Conservation (phyloP, 331 rosid species). For the Pyrus hybrid region DNA sequence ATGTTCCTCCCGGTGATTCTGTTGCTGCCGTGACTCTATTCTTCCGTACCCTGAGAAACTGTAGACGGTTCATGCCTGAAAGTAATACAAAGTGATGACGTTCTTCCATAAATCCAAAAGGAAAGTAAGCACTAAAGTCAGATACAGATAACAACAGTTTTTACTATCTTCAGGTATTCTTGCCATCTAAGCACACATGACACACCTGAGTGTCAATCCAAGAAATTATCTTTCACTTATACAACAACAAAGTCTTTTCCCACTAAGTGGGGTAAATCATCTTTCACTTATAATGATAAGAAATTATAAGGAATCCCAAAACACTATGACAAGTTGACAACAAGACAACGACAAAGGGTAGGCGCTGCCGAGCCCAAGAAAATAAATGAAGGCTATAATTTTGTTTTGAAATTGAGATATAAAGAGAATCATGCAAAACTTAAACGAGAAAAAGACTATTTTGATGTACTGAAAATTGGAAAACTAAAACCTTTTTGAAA, state of each 20-base stretch:
- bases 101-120: not conserved
- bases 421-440: not conserved
- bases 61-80: not conserved
- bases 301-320: not conserved
- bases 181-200: not conserved
- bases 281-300: not conserved
- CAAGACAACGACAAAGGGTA: no score
- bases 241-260: no score
- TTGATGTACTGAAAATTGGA: no score
- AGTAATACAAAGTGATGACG: not conserved
- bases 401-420: no score
- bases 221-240: not conserved
- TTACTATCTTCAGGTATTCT: not conserved
- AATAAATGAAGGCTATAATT: no score
- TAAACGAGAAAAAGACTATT: no score
- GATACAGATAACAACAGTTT: not conserved
- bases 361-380: no score
- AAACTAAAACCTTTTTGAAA: not conserved
- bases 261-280: not conserved
- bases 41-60: not conserved
- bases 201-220: not conserved
- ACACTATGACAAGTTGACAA: not conserved
- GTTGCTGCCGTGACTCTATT: not conserved
- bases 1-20: not conserved
- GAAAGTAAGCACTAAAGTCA: not conserved